Evolutionary conservation across 2,329 filamentous ascomycete genomes (phyloP), one percentile per base, ranked within the genome.

Genomic region (Chalaropsis ovoidea): DNA sequence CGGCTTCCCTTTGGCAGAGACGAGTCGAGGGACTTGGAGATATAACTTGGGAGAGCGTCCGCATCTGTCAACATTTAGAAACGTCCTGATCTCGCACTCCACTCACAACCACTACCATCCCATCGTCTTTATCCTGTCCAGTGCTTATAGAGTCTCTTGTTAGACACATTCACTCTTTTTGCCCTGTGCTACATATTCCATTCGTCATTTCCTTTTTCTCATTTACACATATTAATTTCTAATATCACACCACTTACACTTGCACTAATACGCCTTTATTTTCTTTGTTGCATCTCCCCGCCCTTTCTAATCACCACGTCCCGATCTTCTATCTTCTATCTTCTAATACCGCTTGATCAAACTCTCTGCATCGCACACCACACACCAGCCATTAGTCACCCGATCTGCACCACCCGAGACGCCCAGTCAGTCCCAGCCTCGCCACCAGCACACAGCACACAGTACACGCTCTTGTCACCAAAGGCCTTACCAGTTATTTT

Each of bases 371-470:
- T 43, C 11, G 42, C 42, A 43, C 42, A 43, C 3, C 42, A 10
- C 13, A 13, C 42, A 15, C 42, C 7, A 43, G 31, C 31, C 31
- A 31, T 31, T 31, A 3, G 31, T 35, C 52, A 56, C n/a, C 52
- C 52, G 52, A 56, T 56, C 22, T 56, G 52, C 52, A 56, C 27
- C 52, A 56, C 52, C 22, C 52, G 52, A 56, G 52, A 56, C 52
- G 52, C 52, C 8, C 27, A 27, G 31, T 10, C 52, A 56, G 13
- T 17, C 13, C 22, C 52, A 15, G 52, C 52, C 13, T 56, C 22
- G 13, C 27, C 7, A 35, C 31, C 52, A 56, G n/a, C 49, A 27
- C 22, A 22, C 11, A 47, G 45, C 45, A 47, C n/a, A 17, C 24
- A 54, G 19, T 56, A 13, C 5, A 31, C 52, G 24, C 15, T 56